A percentile compares a stretch with the other conserved stretches of the same genome.
Evolutionary conservation across 208 protist genomes (phyloP).

Genomic region (Wallacemonas sp.): DNA sequence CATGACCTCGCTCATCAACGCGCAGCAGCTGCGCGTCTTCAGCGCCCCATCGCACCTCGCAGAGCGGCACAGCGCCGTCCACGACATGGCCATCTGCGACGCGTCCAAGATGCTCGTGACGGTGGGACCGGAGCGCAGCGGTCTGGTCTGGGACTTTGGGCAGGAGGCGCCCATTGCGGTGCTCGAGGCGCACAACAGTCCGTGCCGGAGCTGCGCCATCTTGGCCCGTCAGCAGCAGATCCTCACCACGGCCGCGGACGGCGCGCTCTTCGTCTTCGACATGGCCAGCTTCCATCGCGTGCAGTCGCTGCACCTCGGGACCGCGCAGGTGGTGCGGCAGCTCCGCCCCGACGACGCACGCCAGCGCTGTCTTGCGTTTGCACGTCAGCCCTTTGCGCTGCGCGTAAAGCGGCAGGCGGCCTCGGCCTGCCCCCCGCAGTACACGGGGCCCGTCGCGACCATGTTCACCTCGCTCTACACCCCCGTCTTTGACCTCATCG

Average conservation of each 20-base stretch:
- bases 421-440: slow-evolving; percentile 50
- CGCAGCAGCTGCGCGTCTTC: slow-evolving; percentile 49
- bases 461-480: slow-evolving; percentile 69
- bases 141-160: slow-evolving; percentile 80
- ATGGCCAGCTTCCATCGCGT: slow-evolving; percentile 56
- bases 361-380: slow-evolving; percentile 52
- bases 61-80: slow-evolving; percentile 55
- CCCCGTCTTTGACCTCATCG: slow-evolving; percentile 60
- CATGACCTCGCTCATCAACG: slow-evolving; percentile 69
- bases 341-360: slow-evolving; percentile 37
- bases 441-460: slow-evolving; percentile 56
- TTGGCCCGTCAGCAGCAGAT: slow-evolving; percentile 45
- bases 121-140: slow-evolving; percentile 70
- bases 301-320: slow-evolving; percentile 52
- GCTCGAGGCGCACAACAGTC: slow-evolving; percentile 67
- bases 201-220: slow-evolving; percentile 62
- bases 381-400: slow-evolving; percentile 53
- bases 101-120: slow-evolving; percentile 72
- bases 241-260: slow-evolving; percentile 63
- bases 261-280: slow-evolving; percentile 71
- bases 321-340: slow-evolving; percentile 21
- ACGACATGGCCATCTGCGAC: slow-evolving; percentile 62
- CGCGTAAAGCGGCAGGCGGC: slow-evolving; percentile 59
- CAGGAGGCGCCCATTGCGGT: slow-evolving; percentile 59
- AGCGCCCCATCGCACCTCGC: slow-evolving; percentile 25